Base-by-base conservation (phyloP, 306 rosid genomes). In the Gastrolobium villosum region DNA sequence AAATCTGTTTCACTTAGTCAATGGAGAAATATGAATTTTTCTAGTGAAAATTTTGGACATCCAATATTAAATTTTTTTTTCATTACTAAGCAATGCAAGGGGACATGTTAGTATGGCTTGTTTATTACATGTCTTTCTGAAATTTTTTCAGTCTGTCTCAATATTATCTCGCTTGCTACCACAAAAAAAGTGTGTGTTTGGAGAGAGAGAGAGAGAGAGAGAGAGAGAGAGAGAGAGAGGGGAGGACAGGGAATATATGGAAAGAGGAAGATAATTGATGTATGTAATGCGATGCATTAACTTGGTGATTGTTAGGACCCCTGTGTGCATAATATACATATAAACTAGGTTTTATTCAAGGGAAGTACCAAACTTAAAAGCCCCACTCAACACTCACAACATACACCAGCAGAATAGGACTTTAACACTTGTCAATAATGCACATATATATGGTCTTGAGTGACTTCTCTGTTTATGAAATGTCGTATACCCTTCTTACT, bases 401-500 rank as follows among this genome's bases (percentile, higher is more conserved):
- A 69, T 4, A 53, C 53, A 70, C 78, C 52, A 31, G 70, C 55
- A 26, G 56, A 60, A 31, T 70, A 28, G 54, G 49, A 30, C 69
- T 53, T 54, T 57, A 45, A 54, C 74, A 39, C 60, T 43, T 71
- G 34, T 56, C 59, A 71, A 54, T 31, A 55, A 60, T 74, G 54
- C 39, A 36, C 32, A 4, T 70, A 37, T 31, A 67, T 59, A 66
- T 80, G 28, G 10, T 77, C 72, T 80, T 30, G 63, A 10, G 74
- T 55, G 43, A 74, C 69, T 75, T 81, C 11, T 79, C 78, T 67
- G 10, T 44, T 44, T 56, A 39, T 78, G 53, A 48, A 61, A 67
- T 81, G 85, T 53, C 70, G 40, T 39, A 39, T 72, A 53, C 46
- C 77, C 67, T 63, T 78, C 74, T 75, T 75, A 66, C 76, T 56